Evolutionary conservation across 164 flowering plant species (phyloP).

Genomic region (Saururus chinensis): DNA sequence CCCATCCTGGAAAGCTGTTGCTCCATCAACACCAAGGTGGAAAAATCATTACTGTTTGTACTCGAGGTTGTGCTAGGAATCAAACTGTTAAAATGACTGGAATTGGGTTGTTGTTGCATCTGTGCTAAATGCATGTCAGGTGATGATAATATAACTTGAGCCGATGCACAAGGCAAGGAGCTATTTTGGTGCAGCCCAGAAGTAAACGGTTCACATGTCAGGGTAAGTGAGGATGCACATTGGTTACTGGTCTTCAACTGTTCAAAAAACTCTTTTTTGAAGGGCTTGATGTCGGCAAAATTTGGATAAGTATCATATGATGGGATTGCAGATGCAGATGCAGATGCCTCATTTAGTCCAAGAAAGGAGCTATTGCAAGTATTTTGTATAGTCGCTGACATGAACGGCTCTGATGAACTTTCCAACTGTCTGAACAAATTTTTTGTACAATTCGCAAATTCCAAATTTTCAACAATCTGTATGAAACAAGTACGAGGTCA

Average conservation of each 20-base stretch:
- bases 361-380: conserved; percentile 15
- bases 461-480: conserved; percentile 48
- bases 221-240: conserved; percentile 1
- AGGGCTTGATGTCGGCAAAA: conserved; percentile 12
- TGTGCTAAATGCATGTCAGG: conserved; percentile 16
- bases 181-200: conserved; percentile 10
- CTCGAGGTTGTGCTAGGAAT: conserved; percentile 20
- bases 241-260: background rate
- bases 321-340: conserved; percentile 27
- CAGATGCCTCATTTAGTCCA: conserved; percentile 20
- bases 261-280: background rate
- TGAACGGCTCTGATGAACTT: conserved; percentile 13
- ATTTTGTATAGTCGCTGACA: conserved; percentile 9
- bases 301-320: conserved; percentile 15
- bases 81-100: conserved; percentile 6
- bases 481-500: conserved; percentile 5
- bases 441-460: conserved; percentile 41
- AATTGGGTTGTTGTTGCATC: conserved; percentile 8
- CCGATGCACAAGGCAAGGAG: conserved; percentile 4
- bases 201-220: conserved; percentile 7
- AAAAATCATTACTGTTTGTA: conserved; percentile 25
- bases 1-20: conserved; percentile 20
- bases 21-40: conserved; percentile 30
- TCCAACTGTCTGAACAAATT: conserved; percentile 24
- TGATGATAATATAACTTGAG: conserved; percentile 15